phyloP scores from a whole-genome alignment of 2,329 filamentous ascomycete species.

The Colletotrichum limetticola region DNA sequence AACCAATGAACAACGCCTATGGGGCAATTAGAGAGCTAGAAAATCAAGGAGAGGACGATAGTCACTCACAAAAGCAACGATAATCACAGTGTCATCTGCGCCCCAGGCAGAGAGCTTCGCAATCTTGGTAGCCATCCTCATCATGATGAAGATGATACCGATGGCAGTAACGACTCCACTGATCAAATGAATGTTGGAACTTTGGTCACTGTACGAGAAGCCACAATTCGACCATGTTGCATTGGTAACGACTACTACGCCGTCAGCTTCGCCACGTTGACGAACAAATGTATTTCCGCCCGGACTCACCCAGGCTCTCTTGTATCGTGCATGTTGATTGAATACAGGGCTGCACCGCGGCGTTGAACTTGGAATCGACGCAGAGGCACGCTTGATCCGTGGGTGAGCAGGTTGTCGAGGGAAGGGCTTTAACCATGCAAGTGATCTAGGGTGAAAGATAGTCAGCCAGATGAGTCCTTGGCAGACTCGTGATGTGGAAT shows the following conservation, averaged over 20 bases:
- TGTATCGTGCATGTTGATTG: constrained; percentile 41
- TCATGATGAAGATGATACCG: not conserved
- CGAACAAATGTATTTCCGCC: not conserved
- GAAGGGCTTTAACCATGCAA: constrained; percentile 10
- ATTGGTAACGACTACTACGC: not conserved
- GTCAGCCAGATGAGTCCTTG: not conserved
- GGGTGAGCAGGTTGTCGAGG: constrained; percentile 36
- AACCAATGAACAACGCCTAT: not conserved
- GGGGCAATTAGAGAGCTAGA: too few species aligned
- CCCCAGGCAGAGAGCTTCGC: constrained; percentile 11
- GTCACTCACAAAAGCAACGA: not conserved
- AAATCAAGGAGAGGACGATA: rapidly evolving
- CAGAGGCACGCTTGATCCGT: constrained; percentile 46
- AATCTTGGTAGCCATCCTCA: constrained; percentile 1
- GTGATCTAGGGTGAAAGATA: not conserved
- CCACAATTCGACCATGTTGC: not conserved
- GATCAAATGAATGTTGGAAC: not conserved
- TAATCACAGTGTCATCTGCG: not conserved
- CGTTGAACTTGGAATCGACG: constrained; percentile 39
- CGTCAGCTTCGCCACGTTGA: not conserved
- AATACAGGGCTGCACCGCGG: constrained; percentile 41
- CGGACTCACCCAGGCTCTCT: constrained; percentile 44
- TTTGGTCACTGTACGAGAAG: not conserved
- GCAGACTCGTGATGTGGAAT: not conserved
- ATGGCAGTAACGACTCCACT: not conserved